phyloP scores from a whole-genome alignment of 345 rosid species.

The Hibiscus tridactylites region DNA sequence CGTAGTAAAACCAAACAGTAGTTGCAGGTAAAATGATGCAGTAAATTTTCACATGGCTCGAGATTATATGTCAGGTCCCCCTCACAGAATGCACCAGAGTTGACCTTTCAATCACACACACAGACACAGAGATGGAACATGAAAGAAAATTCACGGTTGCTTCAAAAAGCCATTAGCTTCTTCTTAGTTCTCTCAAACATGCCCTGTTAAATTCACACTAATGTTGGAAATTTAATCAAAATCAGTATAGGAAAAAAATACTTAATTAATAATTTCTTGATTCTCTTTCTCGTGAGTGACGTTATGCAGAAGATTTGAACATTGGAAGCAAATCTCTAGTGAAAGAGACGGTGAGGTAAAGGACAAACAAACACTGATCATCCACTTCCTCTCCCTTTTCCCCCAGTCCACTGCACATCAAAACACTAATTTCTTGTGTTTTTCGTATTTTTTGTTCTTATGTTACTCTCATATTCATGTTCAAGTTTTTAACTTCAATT shows the following conservation, averaged over 20 bases:
- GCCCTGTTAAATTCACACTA: neutral
- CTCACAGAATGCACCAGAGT: neutral
- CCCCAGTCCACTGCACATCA: neutral
- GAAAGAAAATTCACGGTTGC: too few relatives aligned
- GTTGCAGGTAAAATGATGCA: neutral
- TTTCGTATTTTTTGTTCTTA: neutral
- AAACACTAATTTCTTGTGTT: neutral
- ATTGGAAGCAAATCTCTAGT: conserved; percentile 7
- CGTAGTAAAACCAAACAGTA: neutral
- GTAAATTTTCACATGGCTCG: neutral
- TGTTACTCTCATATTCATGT: too few relatives aligned
- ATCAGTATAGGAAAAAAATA: too few relatives aligned
- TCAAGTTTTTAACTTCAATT: neutral
- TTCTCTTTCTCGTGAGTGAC: neutral
- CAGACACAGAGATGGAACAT: too few relatives aligned
- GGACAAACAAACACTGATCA: conserved; percentile 11
- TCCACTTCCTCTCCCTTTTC: neutral
- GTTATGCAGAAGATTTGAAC: conserved; percentile 3
- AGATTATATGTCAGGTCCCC: neutral
- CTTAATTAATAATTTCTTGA: too few relatives aligned
- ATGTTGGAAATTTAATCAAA: neutral
- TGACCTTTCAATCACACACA: neutral
- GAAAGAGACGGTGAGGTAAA: conserved; percentile 13
- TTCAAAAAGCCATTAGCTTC: too few relatives aligned
- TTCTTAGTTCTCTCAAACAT: too few relatives aligned